Base-by-base conservation (phyloP, 2,329 filamentous ascomycete species). In the Hypoxylon sp. region DNA sequence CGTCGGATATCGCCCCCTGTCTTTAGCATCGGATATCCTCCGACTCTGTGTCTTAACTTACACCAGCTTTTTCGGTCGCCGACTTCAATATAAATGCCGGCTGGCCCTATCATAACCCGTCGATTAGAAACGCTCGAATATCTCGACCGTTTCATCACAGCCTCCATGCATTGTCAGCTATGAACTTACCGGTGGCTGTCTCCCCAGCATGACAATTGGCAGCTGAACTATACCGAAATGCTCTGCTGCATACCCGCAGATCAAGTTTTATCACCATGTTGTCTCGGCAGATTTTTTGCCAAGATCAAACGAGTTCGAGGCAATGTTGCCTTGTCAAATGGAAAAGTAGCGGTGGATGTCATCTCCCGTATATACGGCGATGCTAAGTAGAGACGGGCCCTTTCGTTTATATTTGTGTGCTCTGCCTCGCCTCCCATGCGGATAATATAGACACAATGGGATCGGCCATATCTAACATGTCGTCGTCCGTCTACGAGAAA, bases 401-500 rank as follows among this genome's bases (percentile, higher is more conserved):
- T 14, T 11, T 11, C 50, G 29, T 37, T 6, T 48, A 33, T 22
- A n/a, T 17, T 44, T 58, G 13, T 51, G 46, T 39, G 14, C 29
- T 37, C 24, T 44, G n/a, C 37, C 31, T 39, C 6, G 17, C 31
- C 29, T 55, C 31, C 35, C 29, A 31, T 57, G 24, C 24, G 33
- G 46, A 69, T 59, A 59, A 53, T 52, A 37, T 52, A 19, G 19
- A 31, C 39, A 24, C 35, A 51, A 29, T 42, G 55, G 46, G 46
- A 52, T 66, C 54, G 58, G 73, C 19, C 63, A 81, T 80, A 52
- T 66, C 54, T 55, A 73, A 22, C 64, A 81, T 80, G 79, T 69
- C 75, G 79, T 69, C 75, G 3, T 76, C 74, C 4, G 76, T 74
- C 48, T 71, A 77, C 39, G 74, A 80, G 53, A 81, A 81, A 64